These are phyloP conservation scores for Glycyrrhiza uralensis DNA, from an alignment of 306 rosid genomes.

Conservation along the genomic window DNA sequence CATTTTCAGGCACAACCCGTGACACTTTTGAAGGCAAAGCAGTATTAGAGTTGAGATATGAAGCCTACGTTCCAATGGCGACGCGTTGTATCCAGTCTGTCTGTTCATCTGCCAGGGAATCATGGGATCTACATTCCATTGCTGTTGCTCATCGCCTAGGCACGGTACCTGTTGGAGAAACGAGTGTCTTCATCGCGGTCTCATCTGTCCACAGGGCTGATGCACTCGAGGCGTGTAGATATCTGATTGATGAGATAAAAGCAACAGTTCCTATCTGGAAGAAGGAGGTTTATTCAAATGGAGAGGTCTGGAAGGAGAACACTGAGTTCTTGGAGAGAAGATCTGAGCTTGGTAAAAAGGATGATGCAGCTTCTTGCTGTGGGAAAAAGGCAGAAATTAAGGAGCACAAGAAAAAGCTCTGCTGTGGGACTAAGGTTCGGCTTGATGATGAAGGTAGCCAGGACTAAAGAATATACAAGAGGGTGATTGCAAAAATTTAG, in stretches of 20 bases:
- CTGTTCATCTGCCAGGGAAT: conserved; percentile 69
- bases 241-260: conserved; percentile 78
- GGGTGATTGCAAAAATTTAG: not conserved
- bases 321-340: conserved; percentile 74
- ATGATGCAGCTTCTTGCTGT: conserved; percentile 25
- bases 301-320: conserved; percentile 97
- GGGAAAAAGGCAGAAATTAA: conserved; percentile 25
- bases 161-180: conserved; percentile 73
- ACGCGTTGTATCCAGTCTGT: conserved; percentile 59
- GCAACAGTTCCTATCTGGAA: conserved; percentile 95
- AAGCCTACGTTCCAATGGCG: conserved; percentile 91
- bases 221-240: conserved; percentile 80
- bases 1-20: conserved; percentile 87
- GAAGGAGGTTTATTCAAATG: conserved; percentile 84
- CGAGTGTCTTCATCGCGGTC: conserved; percentile 68
- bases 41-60: conserved; percentile 77
- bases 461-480: conserved; percentile 4
- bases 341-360: conserved; percentile 47
- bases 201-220: conserved; percentile 75
- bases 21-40: conserved; percentile 77
- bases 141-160: conserved; percentile 84
- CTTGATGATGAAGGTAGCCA: conserved; percentile 41
- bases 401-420: conserved; percentile 39
- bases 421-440: conserved; percentile 61
- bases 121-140: conserved; percentile 76